Evolutionary conservation across 2,329 filamentous ascomycete genomes (phyloP).

Genomic region (Colletotrichum cordylinicola): DNA sequence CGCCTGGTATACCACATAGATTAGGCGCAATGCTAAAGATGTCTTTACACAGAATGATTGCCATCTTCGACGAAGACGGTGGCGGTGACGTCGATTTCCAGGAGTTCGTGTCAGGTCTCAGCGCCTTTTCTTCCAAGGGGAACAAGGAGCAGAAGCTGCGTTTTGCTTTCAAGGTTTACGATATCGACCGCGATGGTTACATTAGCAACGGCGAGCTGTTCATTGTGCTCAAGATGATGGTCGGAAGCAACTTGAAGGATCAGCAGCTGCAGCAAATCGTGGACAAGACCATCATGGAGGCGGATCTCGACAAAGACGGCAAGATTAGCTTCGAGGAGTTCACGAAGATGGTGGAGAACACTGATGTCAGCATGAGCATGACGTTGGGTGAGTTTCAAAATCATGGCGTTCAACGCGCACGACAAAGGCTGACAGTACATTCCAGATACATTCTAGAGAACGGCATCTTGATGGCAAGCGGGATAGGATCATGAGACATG

Average conservation of each 20-base stretch:
- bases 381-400: slow-evolving; percentile 63
- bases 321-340: slow-evolving; percentile 99
- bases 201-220: slow-evolving; percentile 99
- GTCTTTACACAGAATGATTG: slow-evolving; percentile 79
- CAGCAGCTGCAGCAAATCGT: slow-evolving; percentile 99
- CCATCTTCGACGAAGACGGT: slow-evolving; percentile 98
- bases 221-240: slow-evolving; percentile 99
- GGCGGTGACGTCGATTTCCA: slow-evolving; percentile 98
- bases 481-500: slow-evolving; percentile 20
- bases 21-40: neutral
- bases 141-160: slow-evolving; percentile 99
- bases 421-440: neutral
- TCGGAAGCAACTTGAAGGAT: slow-evolving; percentile 98
- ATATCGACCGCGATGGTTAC: slow-evolving; percentile 97
- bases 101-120: slow-evolving; percentile 95
- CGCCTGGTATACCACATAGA: neutral
- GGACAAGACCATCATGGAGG: slow-evolving; percentile 99
- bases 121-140: slow-evolving; percentile 95
- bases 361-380: slow-evolving; percentile 79
- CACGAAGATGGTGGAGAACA: slow-evolving; percentile 98
- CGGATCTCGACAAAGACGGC: slow-evolving; percentile 92
- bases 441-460: slow-evolving; percentile 17
- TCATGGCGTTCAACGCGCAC: neutral
- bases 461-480: neutral
- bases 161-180: slow-evolving; percentile 99